phyloP scores from a whole-genome alignment of 1,284 basidiomycete genomes.

The Neonothopanus nambi region DNA sequence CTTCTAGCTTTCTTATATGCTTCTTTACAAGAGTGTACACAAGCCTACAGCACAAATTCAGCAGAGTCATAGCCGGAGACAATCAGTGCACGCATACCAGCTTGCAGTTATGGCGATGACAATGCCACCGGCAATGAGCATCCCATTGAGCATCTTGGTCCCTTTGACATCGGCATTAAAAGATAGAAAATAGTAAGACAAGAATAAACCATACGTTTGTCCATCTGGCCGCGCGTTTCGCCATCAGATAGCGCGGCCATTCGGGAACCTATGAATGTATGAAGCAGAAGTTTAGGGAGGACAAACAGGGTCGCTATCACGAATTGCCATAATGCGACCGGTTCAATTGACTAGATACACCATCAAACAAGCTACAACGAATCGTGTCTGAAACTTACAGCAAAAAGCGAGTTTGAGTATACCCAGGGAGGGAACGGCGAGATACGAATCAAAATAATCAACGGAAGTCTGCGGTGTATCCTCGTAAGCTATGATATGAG shows the following conservation, averaged over 20 bases:
- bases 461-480: slow-evolving; percentile 43
- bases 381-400: slow-evolving; percentile 46
- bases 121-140: slow-evolving; percentile 59
- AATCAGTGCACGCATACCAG: slow-evolving; percentile 43
- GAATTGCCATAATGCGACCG: slow-evolving; percentile 77
- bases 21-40: slow-evolving; percentile 63
- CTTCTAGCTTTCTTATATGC: slow-evolving; percentile 58
- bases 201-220: slow-evolving; percentile 51
- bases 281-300: slow-evolving; percentile 69
- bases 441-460: slow-evolving; percentile 79
- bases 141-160: slow-evolving; percentile 64
- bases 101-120: slow-evolving; percentile 57
- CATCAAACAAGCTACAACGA: background rate
- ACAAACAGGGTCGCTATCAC: slow-evolving; percentile 68
- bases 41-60: slow-evolving; percentile 39
- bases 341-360: slow-evolving; percentile 59
- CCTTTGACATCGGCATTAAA: slow-evolving; percentile 34
- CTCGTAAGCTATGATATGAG: background rate
- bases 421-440: slow-evolving; percentile 85
- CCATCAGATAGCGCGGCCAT: slow-evolving; percentile 77
- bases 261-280: slow-evolving; percentile 77
- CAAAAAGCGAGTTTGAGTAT: slow-evolving; percentile 77
- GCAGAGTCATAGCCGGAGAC: background rate
- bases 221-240: slow-evolving; percentile 72
- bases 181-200: slow-evolving; percentile 6